phyloP scores from a whole-genome alignment of 164 flowering plant species.

The Tetrastigma voinierianum region DNA sequence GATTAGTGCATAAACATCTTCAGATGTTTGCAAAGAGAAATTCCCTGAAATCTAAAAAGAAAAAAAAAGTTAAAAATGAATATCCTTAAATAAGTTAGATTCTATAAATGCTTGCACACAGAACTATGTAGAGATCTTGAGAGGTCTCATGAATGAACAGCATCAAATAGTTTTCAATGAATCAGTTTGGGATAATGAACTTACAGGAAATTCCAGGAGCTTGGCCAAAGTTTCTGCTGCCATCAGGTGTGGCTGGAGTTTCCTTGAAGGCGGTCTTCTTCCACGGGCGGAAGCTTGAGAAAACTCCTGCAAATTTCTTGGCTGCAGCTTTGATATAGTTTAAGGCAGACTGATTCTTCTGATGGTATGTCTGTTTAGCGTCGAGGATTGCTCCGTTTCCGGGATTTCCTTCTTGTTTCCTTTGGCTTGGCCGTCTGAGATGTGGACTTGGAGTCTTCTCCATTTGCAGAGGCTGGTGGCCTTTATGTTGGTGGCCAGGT shows the following conservation, averaged over 20 bases:
- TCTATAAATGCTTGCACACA: too few species aligned
- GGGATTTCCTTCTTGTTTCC: constrained; percentile 6
- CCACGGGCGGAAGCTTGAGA: constrained; percentile 10
- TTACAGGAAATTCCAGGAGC: constrained; percentile 22
- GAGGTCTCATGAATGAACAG: too few species aligned
- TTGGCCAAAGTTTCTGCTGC: not conserved
- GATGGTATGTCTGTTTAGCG: constrained; percentile 1
- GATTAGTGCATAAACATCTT: not conserved
- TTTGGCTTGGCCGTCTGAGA: constrained; percentile 1
- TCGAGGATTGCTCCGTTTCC: not conserved
- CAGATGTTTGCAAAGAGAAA: too few species aligned
- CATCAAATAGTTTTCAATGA: too few species aligned
- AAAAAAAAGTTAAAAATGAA: too few species aligned
- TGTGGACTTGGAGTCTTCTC: constrained; percentile 23
- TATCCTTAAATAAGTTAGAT: too few species aligned
- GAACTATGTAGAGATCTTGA: too few species aligned
- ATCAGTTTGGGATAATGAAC: constrained; percentile 6
- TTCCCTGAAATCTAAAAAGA: too few species aligned
- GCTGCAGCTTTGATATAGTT: constrained; percentile 22
- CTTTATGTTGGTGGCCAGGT: not conserved
- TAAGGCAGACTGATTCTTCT: constrained; percentile 7
- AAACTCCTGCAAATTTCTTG: constrained; percentile 25
- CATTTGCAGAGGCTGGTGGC: constrained; percentile 18
- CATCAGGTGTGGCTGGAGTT: not conserved
- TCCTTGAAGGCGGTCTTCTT: constrained; percentile 2